Conservation (phyloP, 352 stramenopile species). For the Globisporangium parvum region DNA sequence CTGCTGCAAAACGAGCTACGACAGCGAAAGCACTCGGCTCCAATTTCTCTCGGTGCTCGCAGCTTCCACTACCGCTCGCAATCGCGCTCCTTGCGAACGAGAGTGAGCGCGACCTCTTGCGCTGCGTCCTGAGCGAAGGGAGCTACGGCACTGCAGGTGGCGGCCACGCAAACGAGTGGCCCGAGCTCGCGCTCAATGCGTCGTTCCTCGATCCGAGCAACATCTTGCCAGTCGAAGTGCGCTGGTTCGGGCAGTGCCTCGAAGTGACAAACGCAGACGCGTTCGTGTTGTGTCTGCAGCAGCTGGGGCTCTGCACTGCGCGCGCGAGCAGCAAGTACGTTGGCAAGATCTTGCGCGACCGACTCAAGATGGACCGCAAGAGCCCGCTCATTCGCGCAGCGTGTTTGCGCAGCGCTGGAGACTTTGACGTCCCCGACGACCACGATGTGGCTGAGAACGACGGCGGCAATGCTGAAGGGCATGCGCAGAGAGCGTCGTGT, state of each 20-base stretch:
- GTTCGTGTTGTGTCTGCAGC: conserved; percentile 55
- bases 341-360: conserved; percentile 48
- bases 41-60: conserved; percentile 30
- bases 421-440: not conserved
- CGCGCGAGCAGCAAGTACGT: conserved; percentile 46
- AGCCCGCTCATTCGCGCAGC: conserved; percentile 37
- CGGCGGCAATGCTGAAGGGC: conserved; percentile 5
- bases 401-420: conserved; percentile 6
- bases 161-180: conserved; percentile 31
- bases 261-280: conserved; percentile 51
- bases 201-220: conserved; percentile 36
- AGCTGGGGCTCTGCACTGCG: conserved; percentile 48
- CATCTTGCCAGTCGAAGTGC: conserved; percentile 51
- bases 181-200: conserved; percentile 53
- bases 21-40: not conserved
- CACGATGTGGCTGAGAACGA: not conserved
- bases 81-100: conserved; percentile 65
- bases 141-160: conserved; percentile 6
- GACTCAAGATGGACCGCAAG: conserved; percentile 41
- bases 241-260: conserved; percentile 42
- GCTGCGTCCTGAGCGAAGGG: conserved; percentile 23
- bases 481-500: not conserved
- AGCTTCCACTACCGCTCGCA: conserved; percentile 47
- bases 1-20: not conserved
- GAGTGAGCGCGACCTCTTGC: conserved; percentile 44